These are phyloP conservation scores for Biancaea sappan DNA, from an alignment of 306 rosid genomes.

Conservation along the genomic window DNA sequence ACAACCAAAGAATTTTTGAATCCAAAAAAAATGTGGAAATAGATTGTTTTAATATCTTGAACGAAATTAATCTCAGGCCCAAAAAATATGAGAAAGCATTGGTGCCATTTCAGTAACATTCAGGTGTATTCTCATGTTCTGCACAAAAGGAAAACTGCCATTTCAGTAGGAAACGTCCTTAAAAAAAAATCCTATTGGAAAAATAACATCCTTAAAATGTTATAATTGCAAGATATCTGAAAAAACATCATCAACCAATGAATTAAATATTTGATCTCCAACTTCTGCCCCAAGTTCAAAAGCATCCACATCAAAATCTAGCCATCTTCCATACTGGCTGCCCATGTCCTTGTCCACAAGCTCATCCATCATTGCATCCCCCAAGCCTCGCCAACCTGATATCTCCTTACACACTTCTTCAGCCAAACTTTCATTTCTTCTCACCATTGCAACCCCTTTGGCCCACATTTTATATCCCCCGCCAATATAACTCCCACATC, in stretches of 20 bases:
- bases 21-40: too few relatives aligned
- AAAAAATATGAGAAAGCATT: too few relatives aligned
- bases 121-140: too few relatives aligned
- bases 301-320: conserved; percentile 56
- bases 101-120: too few relatives aligned
- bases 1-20: too few relatives aligned
- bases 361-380: conserved; percentile 78
- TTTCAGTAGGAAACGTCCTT: too few relatives aligned
- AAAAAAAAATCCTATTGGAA: too few relatives aligned
- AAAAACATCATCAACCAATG: conserved; percentile 63
- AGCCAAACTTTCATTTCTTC: conserved; percentile 58
- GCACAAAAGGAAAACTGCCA: too few relatives aligned
- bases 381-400: conserved; percentile 57
- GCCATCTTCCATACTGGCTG: conserved; percentile 64
- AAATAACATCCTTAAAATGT: not conserved
- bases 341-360: conserved; percentile 80
- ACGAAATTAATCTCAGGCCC: too few relatives aligned
- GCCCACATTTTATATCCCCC: conserved; percentile 71
- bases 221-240: conserved; percentile 47
- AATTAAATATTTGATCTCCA: conserved; percentile 54
- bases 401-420: conserved; percentile 65
- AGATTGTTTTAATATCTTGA: too few relatives aligned
- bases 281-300: conserved; percentile 53
- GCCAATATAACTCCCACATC: conserved; percentile 49
- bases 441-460: conserved; percentile 61